A percentile compares a stretch with the other conserved stretches of the same genome.
Evolutionary conservation across 495 filamentous ascomycete genomes (phyloP).

Genomic region (Penicillium riverlandense): DNA sequence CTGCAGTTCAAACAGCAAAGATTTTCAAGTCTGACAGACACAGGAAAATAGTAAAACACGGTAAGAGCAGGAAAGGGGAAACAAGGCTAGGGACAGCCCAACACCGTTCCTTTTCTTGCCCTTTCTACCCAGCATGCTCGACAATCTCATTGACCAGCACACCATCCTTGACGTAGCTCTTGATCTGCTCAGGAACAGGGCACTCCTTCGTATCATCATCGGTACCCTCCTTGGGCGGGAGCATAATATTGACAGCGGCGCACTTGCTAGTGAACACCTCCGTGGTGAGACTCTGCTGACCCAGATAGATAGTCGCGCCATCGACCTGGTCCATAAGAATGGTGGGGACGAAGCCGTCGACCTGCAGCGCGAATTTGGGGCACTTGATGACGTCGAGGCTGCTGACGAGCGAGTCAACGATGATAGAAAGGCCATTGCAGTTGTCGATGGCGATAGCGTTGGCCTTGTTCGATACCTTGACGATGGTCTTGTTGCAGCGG

Average conservation of each 20-base stretch:
- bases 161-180: slow-evolving; percentile 69
- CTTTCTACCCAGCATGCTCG: slow-evolving; percentile 64
- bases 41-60: not conserved
- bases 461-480: slow-evolving; percentile 84
- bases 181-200: slow-evolving; percentile 83
- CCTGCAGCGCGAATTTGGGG: slow-evolving; percentile 84
- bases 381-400: slow-evolving; percentile 91
- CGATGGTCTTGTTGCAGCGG: slow-evolving; percentile 81
- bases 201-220: slow-evolving; percentile 77
- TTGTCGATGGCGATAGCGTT: slow-evolving; percentile 95
- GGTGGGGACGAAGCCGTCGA: slow-evolving; percentile 76
- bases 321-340: slow-evolving; percentile 90
- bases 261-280: slow-evolving; percentile 88
- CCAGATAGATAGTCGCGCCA: slow-evolving; percentile 77
- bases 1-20: slow-evolving; percentile 6
- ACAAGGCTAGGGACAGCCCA: not conserved
- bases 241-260: slow-evolving; percentile 73
- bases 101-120: not conserved
- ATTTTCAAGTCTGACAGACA: not conserved
- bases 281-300: slow-evolving; percentile 64
- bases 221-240: slow-evolving; percentile 52
- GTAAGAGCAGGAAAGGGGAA: too few relatives aligned
- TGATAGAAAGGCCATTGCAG: slow-evolving; percentile 70
- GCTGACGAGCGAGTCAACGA: slow-evolving; percentile 85
- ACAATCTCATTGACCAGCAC: slow-evolving; percentile 81